Evolutionary conservation across 2,329 filamentous ascomycete genomes (phyloP), one percentile per base, ranked within the genome.

Genomic region (Anisogramma anomala): DNA sequence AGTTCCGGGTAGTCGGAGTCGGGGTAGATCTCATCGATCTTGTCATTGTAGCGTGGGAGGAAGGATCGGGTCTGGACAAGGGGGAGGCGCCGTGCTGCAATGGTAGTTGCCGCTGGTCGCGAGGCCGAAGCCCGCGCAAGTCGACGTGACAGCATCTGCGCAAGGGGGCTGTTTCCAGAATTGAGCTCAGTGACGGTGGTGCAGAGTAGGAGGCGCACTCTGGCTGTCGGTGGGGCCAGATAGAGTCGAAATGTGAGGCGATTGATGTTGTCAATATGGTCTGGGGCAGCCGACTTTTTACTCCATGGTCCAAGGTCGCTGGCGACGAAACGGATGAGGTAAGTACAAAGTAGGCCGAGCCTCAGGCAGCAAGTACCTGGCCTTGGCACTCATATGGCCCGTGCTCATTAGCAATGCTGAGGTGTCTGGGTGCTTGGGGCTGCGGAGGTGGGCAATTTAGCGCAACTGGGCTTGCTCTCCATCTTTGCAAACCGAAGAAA

Each of bases 81-180:
- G 39, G 74, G 68, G 23, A 73, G 59, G 56, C 66, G 66, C 58
- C 66, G 67, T 53, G 62, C 57, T 49, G 65, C 61, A 45, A 65
- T 59, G 39, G 68, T 58, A 48, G 64, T 57, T 6, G 43, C 34
- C 44, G 60, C 63, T 55, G 66, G 65, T 52, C 67, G 64, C 55
- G 67, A 52, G 50, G 62, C 61, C 53, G 64, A 58, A 45, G 65
- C 67, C 63, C 71, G 70, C 53, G 63, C 67, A 60, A 79, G 63
- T 65, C 71, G 71, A 63, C 69, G 68, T 50, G 69, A 65, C 58
- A 79, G 67, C 76, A 80, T 79, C 74, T 79, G 54, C 27, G 11
- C 36, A 11, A 35, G 8, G 9, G 25, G 19, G 8, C 31, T 33
- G 20, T 1, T n/a, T n/a, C 33, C 26, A 35, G 39, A 13, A 13